Base-by-base conservation (phyloP, 768 basidiomycete species). In the Cyclocybe cylindracea region DNA sequence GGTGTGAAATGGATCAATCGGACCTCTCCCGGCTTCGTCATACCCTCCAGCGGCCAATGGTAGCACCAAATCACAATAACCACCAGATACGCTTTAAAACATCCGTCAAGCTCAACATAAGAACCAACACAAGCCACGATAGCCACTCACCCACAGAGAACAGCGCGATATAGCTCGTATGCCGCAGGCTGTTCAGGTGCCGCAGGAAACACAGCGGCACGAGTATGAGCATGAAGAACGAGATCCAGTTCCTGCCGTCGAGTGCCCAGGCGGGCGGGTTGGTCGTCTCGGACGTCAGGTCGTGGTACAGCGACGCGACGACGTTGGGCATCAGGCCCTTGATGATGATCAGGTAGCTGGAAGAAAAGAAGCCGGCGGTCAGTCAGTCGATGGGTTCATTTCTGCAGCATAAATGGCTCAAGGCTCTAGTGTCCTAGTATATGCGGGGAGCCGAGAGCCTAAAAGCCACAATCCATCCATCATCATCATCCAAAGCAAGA, bases 311-410 rank as follows among this genome's bases (percentile, higher is more conserved):
- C 1, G 92, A 87, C 46, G 77, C 77, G 10, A 94, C 85, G 5
- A 98, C 96, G 62, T 85, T 92, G 2, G 96, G 96, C 83, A 95
- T 89, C 46, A 98, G 79, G 7, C 89, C 87, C 75, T 98, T 92
- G 68, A 94, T 84, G 59, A 96, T 94, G 62, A 94, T 95, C 54
- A 94, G 77, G 66, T 94, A 92, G 64, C 90, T 92, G 59, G 40
- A 38, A 39, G 34, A 19, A 10, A 35, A 43, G 33, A 41, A 53
- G 48, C 18, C 53, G 54, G 16, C 50, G 39, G 19, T 46, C 47
- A 48, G 31, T 33, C 41, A 33, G 34, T 11, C 35, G 51, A 39
- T 38, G 8, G 33, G 24, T n/a, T 18, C 49, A 11, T 34, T 29
- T 44, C 32, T 44, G 9, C 50, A 29, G 44, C 39, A 44, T 10